Percentiles rank a stretch among this genome's conserved stretches.
Evolutionary conservation across 2,329 filamentous ascomycete genomes (phyloP).

Genomic region (Aspergillus intermedius): DNA sequence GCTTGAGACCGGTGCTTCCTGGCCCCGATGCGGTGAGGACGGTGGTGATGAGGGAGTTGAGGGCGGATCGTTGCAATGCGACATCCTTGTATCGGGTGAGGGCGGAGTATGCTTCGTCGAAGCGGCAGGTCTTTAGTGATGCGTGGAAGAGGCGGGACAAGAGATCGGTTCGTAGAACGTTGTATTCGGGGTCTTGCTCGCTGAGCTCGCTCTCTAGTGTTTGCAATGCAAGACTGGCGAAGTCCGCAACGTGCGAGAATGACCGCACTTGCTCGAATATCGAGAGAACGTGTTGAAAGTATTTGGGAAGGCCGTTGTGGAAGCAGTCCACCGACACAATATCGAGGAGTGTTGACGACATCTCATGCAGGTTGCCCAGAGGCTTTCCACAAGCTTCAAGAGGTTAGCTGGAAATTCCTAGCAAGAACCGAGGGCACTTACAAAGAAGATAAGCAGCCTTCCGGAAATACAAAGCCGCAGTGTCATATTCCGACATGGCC

Average conservation of each 20-base stretch:
- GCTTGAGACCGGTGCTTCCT: conserved; percentile 43
- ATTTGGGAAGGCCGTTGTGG: conserved; percentile 69
- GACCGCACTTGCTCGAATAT: conserved; percentile 74
- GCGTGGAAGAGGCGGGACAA: conserved; percentile 79
- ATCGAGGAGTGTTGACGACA: conserved; percentile 60
- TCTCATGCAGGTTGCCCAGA: conserved; percentile 38
- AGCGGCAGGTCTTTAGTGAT: conserved; percentile 70
- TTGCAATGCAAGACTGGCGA: conserved; percentile 68
- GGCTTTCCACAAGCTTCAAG: conserved; percentile 37
- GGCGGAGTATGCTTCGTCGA: conserved; percentile 73
- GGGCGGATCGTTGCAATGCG: conserved; percentile 63
- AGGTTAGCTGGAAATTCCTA: conserved; percentile 12
- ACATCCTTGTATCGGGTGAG: conserved; percentile 66
- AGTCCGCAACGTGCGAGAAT: conserved; percentile 76
- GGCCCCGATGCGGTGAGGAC: conserved; percentile 37
- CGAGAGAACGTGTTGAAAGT: conserved; percentile 77
- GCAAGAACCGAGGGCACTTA: conserved; percentile 46
- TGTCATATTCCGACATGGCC: conserved; percentile 63
- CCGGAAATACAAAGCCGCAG: conserved; percentile 69
- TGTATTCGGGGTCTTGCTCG: conserved; percentile 31
- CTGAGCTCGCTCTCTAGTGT: conserved; percentile 41
- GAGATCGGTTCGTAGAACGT: conserved; percentile 58
- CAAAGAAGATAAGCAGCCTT: conserved; percentile 77
- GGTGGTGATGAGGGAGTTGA: conserved; percentile 58
- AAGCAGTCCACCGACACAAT: conserved; percentile 64